These are phyloP conservation scores for Fraxinus nigra DNA, from an alignment of 305 asterid genomes.

Conservation along the genomic window DNA sequence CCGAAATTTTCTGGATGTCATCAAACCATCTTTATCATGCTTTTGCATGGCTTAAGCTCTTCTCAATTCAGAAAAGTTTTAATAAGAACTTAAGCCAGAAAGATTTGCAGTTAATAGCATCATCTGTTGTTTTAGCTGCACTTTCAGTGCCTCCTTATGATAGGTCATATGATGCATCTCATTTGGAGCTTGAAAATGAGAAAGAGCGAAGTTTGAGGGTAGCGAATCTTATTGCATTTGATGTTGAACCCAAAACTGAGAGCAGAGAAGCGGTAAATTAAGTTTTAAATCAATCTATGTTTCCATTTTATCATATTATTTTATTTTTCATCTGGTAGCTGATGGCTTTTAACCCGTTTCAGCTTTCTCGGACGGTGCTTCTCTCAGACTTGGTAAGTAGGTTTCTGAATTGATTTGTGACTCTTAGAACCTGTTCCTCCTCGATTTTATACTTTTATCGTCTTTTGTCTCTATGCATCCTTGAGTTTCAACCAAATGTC, in stretches of 20 bases:
- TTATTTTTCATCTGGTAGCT: slow-evolving; percentile 12
- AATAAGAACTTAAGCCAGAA: slow-evolving; percentile 87
- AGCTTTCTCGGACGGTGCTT: slow-evolving; percentile 84
- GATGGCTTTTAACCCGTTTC: slow-evolving; percentile 34
- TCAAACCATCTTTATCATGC: slow-evolving; percentile 92
- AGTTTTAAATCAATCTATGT: slow-evolving; percentile 9
- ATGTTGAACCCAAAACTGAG: slow-evolving; percentile 73
- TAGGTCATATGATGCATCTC: slow-evolving; percentile 69
- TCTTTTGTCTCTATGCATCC: slow-evolving; percentile 2
- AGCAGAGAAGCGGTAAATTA: slow-evolving; percentile 68
- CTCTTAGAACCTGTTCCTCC: background rate
- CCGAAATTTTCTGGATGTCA: slow-evolving; percentile 93
- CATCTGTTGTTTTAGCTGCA: slow-evolving; percentile 88
- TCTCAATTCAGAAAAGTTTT: slow-evolving; percentile 82
- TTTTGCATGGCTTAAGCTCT: slow-evolving; percentile 95
- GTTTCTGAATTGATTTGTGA: background rate
- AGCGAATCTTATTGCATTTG: slow-evolving; percentile 70
- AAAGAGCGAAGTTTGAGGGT: slow-evolving; percentile 70
- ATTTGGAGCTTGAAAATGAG: slow-evolving; percentile 81
- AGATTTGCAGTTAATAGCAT: slow-evolving; percentile 90
- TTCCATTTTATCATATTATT: background rate
- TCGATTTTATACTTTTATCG: background rate
- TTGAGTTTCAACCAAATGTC: background rate
- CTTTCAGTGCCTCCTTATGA: slow-evolving; percentile 88
- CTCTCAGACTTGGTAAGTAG: slow-evolving; percentile 74